These are phyloP conservation scores for Chaetomium fimeti DNA, from an alignment of 495 filamentous ascomycete genomes.

Conservation along the genomic window DNA sequence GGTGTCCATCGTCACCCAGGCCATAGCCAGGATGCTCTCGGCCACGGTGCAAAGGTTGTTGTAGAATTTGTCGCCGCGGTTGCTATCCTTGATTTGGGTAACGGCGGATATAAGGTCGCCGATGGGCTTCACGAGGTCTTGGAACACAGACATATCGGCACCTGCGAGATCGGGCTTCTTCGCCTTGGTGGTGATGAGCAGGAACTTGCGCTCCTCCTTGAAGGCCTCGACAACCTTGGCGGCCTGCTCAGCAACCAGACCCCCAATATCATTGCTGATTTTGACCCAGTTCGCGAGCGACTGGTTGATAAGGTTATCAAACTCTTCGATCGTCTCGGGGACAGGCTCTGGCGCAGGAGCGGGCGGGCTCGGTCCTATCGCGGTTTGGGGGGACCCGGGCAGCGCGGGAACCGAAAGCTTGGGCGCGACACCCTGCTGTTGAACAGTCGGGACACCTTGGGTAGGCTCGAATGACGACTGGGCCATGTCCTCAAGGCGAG, in stretches of 20 bases:
- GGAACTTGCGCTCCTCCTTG: constrained; percentile 78
- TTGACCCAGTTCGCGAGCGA: constrained; percentile 77
- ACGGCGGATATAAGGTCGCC: constrained; percentile 74
- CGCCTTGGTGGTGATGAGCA: constrained; percentile 83
- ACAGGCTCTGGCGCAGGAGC: constrained; percentile 55
- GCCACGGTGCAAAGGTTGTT: constrained; percentile 82
- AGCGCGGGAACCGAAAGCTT: constrained; percentile 31
- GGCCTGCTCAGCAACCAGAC: constrained; percentile 72
- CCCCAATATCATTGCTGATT: constrained; percentile 72
- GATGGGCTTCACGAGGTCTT: constrained; percentile 69
- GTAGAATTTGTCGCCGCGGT: constrained; percentile 66
- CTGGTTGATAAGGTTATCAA: constrained; percentile 72
- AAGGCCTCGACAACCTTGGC: constrained; percentile 56
- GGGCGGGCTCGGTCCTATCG: constrained; percentile 24
- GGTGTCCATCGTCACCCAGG: constrained; percentile 76
- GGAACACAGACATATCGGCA: constrained; percentile 63
- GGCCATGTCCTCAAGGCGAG: constrained; percentile 93
- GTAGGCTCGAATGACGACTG: constrained; percentile 63
- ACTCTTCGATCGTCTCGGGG: constrained; percentile 78
- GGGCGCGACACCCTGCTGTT: constrained; percentile 38
- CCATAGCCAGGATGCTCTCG: constrained; percentile 79
- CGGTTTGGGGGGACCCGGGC: constrained; percentile 35
- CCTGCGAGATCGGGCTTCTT: constrained; percentile 80
- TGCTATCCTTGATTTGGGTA: constrained; percentile 72
- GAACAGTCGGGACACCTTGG: constrained; percentile 43